Evolutionary conservation across 1,284 basidiomycete species (phyloP).

Genomic region (Ceratobasidium sp.): DNA sequence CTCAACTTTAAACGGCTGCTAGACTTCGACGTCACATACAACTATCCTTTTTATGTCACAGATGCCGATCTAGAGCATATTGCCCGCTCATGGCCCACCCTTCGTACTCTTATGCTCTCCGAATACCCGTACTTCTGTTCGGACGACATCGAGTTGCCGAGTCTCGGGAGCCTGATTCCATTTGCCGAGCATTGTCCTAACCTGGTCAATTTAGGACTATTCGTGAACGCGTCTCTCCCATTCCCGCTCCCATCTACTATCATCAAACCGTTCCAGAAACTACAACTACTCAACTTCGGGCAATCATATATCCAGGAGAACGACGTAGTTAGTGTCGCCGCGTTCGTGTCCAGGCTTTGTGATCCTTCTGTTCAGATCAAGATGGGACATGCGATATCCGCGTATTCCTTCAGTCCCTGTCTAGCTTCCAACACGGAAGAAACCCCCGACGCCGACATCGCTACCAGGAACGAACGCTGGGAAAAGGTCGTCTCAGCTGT

Average conservation of each 20-base stretch:
- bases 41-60: conserved; percentile 29
- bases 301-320: conserved; percentile 36
- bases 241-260: conserved; percentile 15
- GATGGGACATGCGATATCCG: conserved; percentile 33
- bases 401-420: conserved; percentile 35
- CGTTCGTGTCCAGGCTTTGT: conserved; percentile 33
- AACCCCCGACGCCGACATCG: conserved; percentile 38
- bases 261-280: conserved; percentile 26
- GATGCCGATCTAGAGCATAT: conserved; percentile 33
- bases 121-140: conserved; percentile 39
- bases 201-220: conserved; percentile 29
- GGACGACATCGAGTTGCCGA: conserved; percentile 39
- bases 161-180: conserved; percentile 23
- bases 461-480: conserved; percentile 37
- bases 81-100: conserved; percentile 34
- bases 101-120: conserved; percentile 37
- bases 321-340: conserved; percentile 25
- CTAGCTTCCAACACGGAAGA: conserved; percentile 28
- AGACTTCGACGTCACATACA: conserved; percentile 40
- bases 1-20: conserved; percentile 21
- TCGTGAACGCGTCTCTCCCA: conserved; percentile 33
- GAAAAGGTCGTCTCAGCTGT: conserved; percentile 31
- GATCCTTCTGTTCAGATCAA: conserved; percentile 33
- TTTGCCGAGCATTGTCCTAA: conserved; percentile 38
- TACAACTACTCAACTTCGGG: conserved; percentile 31